Evolutionary conservation across 164 flowering plant genomes (phyloP), one percentile per base, ranked within the genome.

Genomic region (Tetracentron sinense): DNA sequence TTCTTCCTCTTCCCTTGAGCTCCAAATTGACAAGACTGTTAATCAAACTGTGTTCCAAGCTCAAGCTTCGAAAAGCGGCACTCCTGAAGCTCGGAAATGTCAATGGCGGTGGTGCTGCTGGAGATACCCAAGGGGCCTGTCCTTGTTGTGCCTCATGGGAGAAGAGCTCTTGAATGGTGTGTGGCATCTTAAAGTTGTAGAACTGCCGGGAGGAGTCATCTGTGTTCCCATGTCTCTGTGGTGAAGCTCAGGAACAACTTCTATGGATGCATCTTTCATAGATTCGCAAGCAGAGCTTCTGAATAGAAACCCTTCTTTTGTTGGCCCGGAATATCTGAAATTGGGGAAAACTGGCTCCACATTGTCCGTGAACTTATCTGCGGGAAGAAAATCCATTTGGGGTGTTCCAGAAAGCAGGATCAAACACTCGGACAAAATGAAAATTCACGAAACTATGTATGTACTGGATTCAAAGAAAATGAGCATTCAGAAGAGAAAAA

Each of bases 211-310:
- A n/a, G n/a, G 97, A 22, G 98, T 88, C 97, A 93, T 88, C 70
- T 88, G 96, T n/a, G 98, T 93, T 29, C 97, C 98, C 48, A 81
- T 53, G 64, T 93, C 96, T 70, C 85, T 74, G 66, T 83, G 90
- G 38, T 46, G 75, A 26, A 83, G 72, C 59, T 77, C 80, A 49
- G 78, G 70, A 60, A 79, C 68, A 19, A 62, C 68, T 44, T 77
- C 77, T 28, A 71, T 68, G 17, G 69, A 55, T 14, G 73, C 71
- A 62, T 68, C 77, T 61, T 66, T 74, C n/a, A n/a, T n/a, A n/a
- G n/a, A n/a, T n/a, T n/a, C n/a, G n/a, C n/a, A n/a, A n/a, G n/a
- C n/a, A n/a, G n/a, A n/a, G n/a, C n/a, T n/a, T n/a, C n/a, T n/a
- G n/a, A n/a, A n/a, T n/a, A n/a, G n/a, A n/a, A n/a, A 83, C 46